Conservation (phyloP, 1,284 basidiomycete species). For the Tylopilus orsonianus region DNA sequence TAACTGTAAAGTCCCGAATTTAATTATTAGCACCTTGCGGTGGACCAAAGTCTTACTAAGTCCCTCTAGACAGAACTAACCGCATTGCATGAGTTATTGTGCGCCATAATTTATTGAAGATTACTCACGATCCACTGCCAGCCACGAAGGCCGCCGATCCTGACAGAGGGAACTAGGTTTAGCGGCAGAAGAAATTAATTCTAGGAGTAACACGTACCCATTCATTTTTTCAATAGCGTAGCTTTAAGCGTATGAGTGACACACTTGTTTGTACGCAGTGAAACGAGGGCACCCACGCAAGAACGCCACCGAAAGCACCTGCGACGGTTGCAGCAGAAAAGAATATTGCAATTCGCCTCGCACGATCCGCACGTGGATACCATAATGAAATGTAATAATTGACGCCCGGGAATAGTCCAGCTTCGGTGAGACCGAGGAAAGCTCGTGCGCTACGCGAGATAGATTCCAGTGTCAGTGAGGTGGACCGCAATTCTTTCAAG, state of each 20-base stretch:
- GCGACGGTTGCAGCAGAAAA: constrained; percentile 58
- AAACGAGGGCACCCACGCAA: constrained; percentile 28
- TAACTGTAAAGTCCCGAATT: constrained; percentile 22
- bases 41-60: constrained; percentile 16
- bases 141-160: constrained; percentile 40
- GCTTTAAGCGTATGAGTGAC: constrained; percentile 14
- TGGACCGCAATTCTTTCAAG: not conserved
- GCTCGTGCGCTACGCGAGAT: constrained; percentile 40
- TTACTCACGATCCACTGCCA: constrained; percentile 52
- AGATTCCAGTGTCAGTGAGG: constrained; percentile 4
- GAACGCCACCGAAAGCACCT: constrained; percentile 44
- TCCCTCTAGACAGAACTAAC: constrained; percentile 37
- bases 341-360: constrained; percentile 55
- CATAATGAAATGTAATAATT: constrained; percentile 55
- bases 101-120: not conserved
- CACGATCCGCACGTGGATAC: constrained; percentile 52
- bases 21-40: not conserved
- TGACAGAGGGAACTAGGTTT: constrained; percentile 9
- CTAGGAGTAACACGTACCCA: constrained; percentile 33
- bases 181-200: not conserved
- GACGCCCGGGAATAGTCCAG: constrained; percentile 54
- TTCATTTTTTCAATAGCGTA: constrained; percentile 37
- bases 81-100: constrained; percentile 3
- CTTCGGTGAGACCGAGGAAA: constrained; percentile 55
- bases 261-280: not conserved